These are phyloP conservation scores for Coemansia sp. DNA, from an alignment of 192 early-diverging fungal species.

Conservation along the genomic window DNA sequence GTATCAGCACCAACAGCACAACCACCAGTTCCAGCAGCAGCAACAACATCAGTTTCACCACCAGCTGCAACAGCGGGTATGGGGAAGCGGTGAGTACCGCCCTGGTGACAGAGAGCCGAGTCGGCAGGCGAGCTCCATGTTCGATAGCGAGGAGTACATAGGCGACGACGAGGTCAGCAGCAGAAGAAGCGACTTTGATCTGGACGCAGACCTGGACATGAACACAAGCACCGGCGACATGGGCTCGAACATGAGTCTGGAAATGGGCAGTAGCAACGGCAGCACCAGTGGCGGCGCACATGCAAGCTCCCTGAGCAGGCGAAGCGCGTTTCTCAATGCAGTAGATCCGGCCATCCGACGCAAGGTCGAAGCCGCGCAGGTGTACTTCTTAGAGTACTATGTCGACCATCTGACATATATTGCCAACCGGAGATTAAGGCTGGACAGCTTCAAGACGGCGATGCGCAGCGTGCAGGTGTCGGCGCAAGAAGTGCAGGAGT, in stretches of 20 bases:
- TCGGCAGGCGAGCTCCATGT: conserved; percentile 8
- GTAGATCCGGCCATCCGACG: conserved; percentile 50
- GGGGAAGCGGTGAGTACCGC: conserved; percentile 7
- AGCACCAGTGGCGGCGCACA: conserved; percentile 10
- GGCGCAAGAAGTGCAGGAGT: conserved; percentile 38
- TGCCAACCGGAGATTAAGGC: conserved; percentile 60
- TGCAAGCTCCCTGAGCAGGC: conserved; percentile 38
- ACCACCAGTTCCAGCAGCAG: conserved; percentile 11
- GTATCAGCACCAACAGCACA: conserved; percentile 19
- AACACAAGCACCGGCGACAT: conserved; percentile 16
- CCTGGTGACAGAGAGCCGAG: conserved; percentile 5
- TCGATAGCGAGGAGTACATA: conserved; percentile 6
- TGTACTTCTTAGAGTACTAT: conserved; percentile 80
- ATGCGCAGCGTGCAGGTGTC: conserved; percentile 44
- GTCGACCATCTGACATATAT: conserved; percentile 78
- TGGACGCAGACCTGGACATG: conserved; percentile 16
- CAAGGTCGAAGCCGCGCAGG: conserved; percentile 48
- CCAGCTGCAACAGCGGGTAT: conserved; percentile 18
- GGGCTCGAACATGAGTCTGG: conserved; percentile 8
- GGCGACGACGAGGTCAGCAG: conserved; percentile 16
- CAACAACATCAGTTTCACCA: conserved; percentile 15
- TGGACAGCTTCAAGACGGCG: conserved; percentile 55
- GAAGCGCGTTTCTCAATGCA: conserved; percentile 48
- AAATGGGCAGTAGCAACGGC: conserved; percentile 21
- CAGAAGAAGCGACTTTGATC: conserved; percentile 13